phyloP scores from a whole-genome alignment of 2,329 filamentous ascomycete genomes.

The Microcera coccophila region DNA sequence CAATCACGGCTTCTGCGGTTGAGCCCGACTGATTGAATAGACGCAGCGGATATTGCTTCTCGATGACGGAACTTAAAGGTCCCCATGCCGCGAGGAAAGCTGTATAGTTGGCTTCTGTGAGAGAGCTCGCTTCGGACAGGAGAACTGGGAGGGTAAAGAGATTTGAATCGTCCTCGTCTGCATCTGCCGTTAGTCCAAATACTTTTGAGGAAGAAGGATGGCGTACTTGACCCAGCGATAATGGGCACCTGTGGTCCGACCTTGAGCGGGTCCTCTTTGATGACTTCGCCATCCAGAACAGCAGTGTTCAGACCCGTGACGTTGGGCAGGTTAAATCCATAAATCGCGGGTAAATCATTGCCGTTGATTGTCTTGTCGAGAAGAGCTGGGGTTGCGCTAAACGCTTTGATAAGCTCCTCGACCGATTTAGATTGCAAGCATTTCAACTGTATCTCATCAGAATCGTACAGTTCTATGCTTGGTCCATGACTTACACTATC shows the following conservation, averaged over 20 bases:
- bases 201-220: not conserved
- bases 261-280: constrained; percentile 10
- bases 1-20: constrained; percentile 6
- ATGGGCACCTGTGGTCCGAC: constrained; percentile 12
- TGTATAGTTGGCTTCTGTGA: constrained; percentile 15
- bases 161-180: constrained; percentile 10
- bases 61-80: constrained; percentile 1
- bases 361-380: constrained; percentile 3
- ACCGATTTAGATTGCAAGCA: constrained; percentile 10
- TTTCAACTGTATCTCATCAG: not conserved
- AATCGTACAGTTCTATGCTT: not conserved
- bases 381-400: constrained; percentile 4
- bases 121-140: not conserved
- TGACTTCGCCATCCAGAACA: constrained; percentile 8
- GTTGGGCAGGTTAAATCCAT: constrained; percentile 12
- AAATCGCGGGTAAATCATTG: not conserved
- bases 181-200: not conserved
- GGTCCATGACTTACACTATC: constrained; percentile 4
- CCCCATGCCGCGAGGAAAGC: constrained; percentile 12
- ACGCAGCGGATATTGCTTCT: constrained; percentile 13
- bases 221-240: constrained; percentile 9
- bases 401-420: constrained; percentile 5
- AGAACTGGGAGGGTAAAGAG: constrained; percentile 11
- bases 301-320: constrained; percentile 6
- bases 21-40: constrained; percentile 11